phyloP scores from a whole-genome alignment of 1,284 basidiomycete genomes.

The Papiliotrema nemorosa region DNA sequence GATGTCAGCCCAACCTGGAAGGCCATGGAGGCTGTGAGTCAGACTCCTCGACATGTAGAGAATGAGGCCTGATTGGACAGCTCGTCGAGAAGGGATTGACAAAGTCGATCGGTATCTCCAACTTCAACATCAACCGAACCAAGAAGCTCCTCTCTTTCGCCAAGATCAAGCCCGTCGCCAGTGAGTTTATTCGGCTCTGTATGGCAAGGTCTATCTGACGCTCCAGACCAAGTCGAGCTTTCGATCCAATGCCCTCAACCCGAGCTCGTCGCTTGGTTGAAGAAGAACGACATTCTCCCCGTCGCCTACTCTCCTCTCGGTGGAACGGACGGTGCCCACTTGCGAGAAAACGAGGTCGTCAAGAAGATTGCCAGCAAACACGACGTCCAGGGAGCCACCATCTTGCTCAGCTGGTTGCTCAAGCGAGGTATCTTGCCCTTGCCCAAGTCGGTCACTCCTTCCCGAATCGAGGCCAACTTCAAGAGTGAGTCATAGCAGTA shows the following conservation, averaged over 20 bases:
- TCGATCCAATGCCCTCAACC: conserved; percentile 78
- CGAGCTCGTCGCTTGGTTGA: conserved; percentile 64
- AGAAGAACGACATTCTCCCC: conserved; percentile 60
- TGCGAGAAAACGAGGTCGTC: conserved; percentile 61
- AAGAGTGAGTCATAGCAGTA: conserved; percentile 15
- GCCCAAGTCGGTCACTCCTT: conserved; percentile 51
- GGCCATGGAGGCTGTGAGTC: conserved; percentile 56
- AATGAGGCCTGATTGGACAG: conserved; percentile 7
- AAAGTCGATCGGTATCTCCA: conserved; percentile 64
- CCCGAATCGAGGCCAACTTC: conserved; percentile 48
- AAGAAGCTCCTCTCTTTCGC: conserved; percentile 64
- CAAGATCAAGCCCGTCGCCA: conserved; percentile 60
- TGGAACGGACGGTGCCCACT: conserved; percentile 64
- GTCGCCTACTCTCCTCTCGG: conserved; percentile 76
- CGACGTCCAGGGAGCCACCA: conserved; percentile 70
- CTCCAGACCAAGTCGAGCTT: conserved; percentile 64
- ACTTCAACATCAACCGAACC: conserved; percentile 63
- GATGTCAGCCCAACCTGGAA: conserved; percentile 66
- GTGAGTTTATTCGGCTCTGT: conserved; percentile 13
- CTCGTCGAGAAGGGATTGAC: conserved; percentile 54
- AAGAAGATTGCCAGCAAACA: conserved; percentile 62
- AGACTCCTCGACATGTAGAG: neutral
- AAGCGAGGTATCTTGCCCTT: conserved; percentile 63
- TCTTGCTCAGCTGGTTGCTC: conserved; percentile 72
- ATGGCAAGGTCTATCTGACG: neutral